These are phyloP conservation scores for Planoprotostelium fungivorum DNA, from an alignment of 78 protist genomes.

Conservation along the genomic window DNA sequence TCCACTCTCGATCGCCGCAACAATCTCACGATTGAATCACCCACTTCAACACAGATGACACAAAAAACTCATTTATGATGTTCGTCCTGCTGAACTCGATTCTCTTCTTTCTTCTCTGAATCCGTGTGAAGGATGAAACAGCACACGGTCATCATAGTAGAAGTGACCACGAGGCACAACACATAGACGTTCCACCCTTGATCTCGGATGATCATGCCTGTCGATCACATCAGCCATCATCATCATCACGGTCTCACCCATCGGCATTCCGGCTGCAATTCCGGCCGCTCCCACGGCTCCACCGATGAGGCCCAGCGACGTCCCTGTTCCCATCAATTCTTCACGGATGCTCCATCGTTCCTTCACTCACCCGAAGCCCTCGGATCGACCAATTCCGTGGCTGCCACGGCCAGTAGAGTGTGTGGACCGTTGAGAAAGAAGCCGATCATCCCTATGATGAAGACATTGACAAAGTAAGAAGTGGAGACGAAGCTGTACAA, in stretches of 20 bases:
- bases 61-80: no score
- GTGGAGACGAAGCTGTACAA: background rate
- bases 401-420: background rate
- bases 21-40: no score
- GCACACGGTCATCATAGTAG: no score
- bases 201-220: background rate
- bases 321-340: background rate
- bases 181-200: no score
- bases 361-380: background rate
- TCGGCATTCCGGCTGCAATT: background rate
- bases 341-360: background rate
- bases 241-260: background rate
- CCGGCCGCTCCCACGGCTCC: background rate
- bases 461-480: background rate
- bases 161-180: no score
- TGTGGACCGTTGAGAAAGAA: background rate
- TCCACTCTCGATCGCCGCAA: no score
- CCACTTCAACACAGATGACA: no score
- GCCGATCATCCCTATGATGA: background rate
- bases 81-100: no score
- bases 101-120: no score
- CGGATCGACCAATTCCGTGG: background rate
- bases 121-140: no score
- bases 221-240: background rate
- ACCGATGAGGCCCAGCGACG: background rate